A percentile compares a stretch with the other conserved stretches of the same genome.
phyloP scores from a whole-genome alignment of 768 basidiomycete species.

The Hirschioporus abietinus region DNA sequence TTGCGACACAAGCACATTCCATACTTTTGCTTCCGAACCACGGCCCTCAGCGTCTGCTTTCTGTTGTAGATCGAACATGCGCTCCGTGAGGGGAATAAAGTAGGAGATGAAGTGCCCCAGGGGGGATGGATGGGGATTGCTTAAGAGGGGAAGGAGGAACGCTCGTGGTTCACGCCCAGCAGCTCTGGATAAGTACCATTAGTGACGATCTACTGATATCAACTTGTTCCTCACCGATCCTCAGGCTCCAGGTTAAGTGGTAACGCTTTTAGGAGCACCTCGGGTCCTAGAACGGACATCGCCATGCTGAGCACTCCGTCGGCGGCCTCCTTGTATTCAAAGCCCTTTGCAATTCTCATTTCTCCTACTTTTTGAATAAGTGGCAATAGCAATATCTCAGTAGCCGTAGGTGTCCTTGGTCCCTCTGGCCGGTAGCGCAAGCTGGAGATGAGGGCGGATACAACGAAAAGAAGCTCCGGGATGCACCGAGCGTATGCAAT shows the following conservation, averaged over 20 bases:
- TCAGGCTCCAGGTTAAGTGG: constrained; percentile 85
- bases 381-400: constrained; percentile 64
- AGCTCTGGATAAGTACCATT: constrained; percentile 36
- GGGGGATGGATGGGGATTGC: constrained; percentile 74
- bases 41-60: constrained; percentile 69
- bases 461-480: constrained; percentile 71
- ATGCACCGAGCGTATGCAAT: constrained; percentile 69
- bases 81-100: constrained; percentile 91
- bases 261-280: constrained; percentile 62
- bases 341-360: constrained; percentile 70
- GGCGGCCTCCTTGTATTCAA: constrained; percentile 86
- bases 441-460: constrained; percentile 62
- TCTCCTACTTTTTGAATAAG: constrained; percentile 69
- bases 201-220: not conserved
- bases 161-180: constrained; percentile 82
- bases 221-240: constrained; percentile 51
- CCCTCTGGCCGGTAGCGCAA: constrained; percentile 47
- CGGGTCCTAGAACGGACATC: constrained; percentile 82
- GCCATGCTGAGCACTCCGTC: constrained; percentile 76
- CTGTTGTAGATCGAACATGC: constrained; percentile 85
- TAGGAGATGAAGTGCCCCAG: constrained; percentile 82
- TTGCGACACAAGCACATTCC: constrained; percentile 90
- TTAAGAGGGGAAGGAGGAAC: constrained; percentile 83
- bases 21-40: constrained; percentile 87
- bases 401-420: constrained; percentile 44